Percentiles rank a stretch among this genome's conserved stretches.
phyloP scores from a whole-genome alignment of 1,139 yeast species.

The Debaryomycetaceae sp. region DNA sequence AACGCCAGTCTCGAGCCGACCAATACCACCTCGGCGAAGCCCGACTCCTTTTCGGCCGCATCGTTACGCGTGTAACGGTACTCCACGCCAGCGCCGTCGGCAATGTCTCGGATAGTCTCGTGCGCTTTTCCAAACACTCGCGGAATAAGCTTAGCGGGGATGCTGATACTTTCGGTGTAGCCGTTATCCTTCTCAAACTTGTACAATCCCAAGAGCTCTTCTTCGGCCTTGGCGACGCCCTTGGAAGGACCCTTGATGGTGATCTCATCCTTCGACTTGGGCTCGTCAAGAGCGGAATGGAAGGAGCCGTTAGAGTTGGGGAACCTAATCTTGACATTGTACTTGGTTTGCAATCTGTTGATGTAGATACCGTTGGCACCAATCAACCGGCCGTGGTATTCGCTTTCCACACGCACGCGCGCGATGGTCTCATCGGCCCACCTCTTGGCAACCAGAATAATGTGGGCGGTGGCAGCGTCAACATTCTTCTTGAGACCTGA shows the following conservation, averaged over 20 bases:
- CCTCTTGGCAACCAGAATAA: conserved; percentile 51
- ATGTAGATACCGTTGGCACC: conserved; percentile 80
- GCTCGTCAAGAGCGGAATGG: conserved; percentile 17
- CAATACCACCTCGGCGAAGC: conserved; percentile 50
- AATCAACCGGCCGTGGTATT: conserved; percentile 72
- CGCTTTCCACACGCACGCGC: conserved; percentile 59
- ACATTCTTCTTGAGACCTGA: conserved; percentile 75
- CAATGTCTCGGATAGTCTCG: conserved; percentile 71
- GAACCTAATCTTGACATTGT: conserved; percentile 72
- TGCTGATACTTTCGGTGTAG: conserved; percentile 45
- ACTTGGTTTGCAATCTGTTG: conserved; percentile 80
- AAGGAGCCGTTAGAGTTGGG: conserved; percentile 30
- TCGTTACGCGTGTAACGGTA: conserved; percentile 49
- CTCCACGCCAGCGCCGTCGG: conserved; percentile 72
- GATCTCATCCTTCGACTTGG: conserved; percentile 50
- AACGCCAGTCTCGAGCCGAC: conserved; percentile 78
- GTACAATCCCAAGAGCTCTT: conserved; percentile 73
- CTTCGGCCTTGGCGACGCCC: conserved; percentile 77
- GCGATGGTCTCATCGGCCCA: conserved; percentile 75
- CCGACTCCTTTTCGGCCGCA: conserved; percentile 29
- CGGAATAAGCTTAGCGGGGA: conserved; percentile 67
- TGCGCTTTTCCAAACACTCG: conserved; percentile 87
- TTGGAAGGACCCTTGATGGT: conserved; percentile 84
- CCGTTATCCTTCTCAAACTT: conserved; percentile 88
- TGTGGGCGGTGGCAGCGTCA: conserved; percentile 57